Conservation (phyloP, 2,329 filamentous ascomycete genomes). For the Lecanicillium sp. region DNA sequence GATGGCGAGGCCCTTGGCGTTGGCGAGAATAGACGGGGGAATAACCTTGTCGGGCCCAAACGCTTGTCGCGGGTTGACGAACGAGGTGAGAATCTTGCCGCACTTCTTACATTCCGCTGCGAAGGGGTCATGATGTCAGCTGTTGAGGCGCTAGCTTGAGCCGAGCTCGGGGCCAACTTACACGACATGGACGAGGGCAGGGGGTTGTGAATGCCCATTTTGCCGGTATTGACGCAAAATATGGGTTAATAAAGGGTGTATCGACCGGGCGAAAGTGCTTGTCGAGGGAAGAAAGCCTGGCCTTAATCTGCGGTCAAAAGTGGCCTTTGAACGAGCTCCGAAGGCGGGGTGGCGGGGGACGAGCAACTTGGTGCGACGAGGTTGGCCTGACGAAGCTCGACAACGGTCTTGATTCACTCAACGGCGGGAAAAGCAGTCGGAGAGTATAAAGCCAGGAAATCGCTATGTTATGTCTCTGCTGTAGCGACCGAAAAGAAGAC, state of each 20-base stretch:
- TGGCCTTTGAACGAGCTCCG: too few species aligned
- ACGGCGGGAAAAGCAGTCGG: too few species aligned
- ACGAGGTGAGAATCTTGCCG: conserved; percentile 88
- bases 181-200: conserved; percentile 60
- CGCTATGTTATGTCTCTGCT: too few species aligned
- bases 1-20: conserved; percentile 85
- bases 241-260: too few species aligned
- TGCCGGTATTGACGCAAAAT: conserved; percentile 8
- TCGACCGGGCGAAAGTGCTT: too few species aligned
- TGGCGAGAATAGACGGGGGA: conserved; percentile 77
- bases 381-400: too few species aligned
- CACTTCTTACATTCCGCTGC: conserved; percentile 96
- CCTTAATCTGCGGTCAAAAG: too few species aligned
- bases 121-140: conserved; percentile 7
- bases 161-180: conserved; percentile 33
- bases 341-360: too few species aligned
- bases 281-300: neutral
- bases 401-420: neutral
- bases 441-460: too few species aligned
- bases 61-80: conserved; percentile 85
- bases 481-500: too few species aligned
- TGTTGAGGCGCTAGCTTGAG: conserved; percentile 9
- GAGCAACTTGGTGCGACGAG: too few species aligned
- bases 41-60: conserved; percentile 98
- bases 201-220: conserved; percentile 59